phyloP scores from a whole-genome alignment of 768 basidiomycete species.

The Macrolepiota fuliginosa region DNA sequence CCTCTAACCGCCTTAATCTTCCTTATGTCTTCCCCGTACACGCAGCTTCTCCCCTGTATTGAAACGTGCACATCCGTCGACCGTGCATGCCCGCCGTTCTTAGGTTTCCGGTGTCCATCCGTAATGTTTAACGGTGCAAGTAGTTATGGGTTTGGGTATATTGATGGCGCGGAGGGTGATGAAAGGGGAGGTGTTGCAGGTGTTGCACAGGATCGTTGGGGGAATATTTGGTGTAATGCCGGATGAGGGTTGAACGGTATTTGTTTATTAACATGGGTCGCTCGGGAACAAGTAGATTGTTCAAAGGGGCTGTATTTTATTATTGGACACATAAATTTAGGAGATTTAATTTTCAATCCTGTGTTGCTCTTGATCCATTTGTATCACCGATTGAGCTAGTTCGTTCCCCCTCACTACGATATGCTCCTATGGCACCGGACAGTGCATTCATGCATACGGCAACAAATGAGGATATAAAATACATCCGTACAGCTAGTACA shows the following conservation, averaged over 20 bases:
- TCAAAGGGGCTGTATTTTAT: no score
- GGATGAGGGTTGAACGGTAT: background rate
- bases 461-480: no score
- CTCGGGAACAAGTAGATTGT: no score
- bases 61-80: conserved; percentile 74
- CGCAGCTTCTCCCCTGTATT: conserved; percentile 72
- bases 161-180: conserved; percentile 54
- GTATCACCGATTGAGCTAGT: no score
- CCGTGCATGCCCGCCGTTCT: conserved; percentile 72
- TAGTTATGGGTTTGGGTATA: conserved; percentile 79
- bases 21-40: conserved; percentile 47
- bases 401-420: no score
- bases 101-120: conserved; percentile 70
- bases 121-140: conserved; percentile 55
- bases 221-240: conserved; percentile 63
- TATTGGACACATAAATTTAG: no score
- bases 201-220: conserved; percentile 59
- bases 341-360: no score
- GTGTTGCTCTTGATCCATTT: no score
- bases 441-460: no score
- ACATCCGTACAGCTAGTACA: no score
- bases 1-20: conserved; percentile 42
- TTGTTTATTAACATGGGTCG: no score
- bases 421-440: no score
- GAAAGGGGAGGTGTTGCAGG: conserved; percentile 51